Percentiles rank a stretch among this genome's conserved stretches.
phyloP scores from a whole-genome alignment of 1,284 basidiomycete genomes.

The Malassezia arunalokei region DNA sequence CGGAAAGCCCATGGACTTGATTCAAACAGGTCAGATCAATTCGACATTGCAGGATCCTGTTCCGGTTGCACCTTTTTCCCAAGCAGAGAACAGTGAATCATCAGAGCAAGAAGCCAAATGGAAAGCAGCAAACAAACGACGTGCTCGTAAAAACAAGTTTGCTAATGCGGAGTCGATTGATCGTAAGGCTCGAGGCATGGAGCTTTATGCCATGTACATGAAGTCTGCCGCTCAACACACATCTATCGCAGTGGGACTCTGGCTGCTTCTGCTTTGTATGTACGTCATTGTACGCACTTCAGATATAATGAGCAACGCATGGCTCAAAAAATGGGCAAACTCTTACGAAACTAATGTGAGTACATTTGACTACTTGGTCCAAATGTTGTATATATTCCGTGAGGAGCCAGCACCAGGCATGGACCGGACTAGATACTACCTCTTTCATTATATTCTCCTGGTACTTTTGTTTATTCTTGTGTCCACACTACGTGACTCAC shows the following conservation, averaged over 20 bases:
- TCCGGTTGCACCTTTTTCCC: background rate
- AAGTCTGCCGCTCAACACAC: slow-evolving; percentile 17
- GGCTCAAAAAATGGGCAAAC: slow-evolving; percentile 39
- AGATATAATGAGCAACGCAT: slow-evolving; percentile 34
- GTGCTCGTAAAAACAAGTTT: slow-evolving; percentile 26
- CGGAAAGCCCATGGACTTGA: slow-evolving; percentile 53
- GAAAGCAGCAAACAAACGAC: slow-evolving; percentile 21
- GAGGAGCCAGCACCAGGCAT: background rate
- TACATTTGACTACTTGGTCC: background rate
- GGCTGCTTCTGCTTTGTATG: slow-evolving; percentile 25
- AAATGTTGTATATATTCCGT: background rate
- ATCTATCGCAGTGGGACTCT: slow-evolving; percentile 7
- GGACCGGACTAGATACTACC: slow-evolving; percentile 26
- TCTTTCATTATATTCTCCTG: slow-evolving; percentile 29
- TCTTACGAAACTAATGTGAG: slow-evolving; percentile 20
- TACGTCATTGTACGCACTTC: slow-evolving; percentile 28
- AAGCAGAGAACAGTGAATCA: background rate
- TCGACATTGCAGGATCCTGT: background rate
- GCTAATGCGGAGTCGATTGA: slow-evolving; percentile 39
- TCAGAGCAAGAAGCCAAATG: background rate
- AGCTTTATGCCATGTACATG: slow-evolving; percentile 35
- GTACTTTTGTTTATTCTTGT: slow-evolving; percentile 29
- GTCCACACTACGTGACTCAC: slow-evolving; percentile 28
- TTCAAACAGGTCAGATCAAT: background rate
- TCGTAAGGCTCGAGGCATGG: slow-evolving; percentile 24